Base-by-base conservation (phyloP, 805 yeast species). In the Debaryomyces prosopidis region DNA sequence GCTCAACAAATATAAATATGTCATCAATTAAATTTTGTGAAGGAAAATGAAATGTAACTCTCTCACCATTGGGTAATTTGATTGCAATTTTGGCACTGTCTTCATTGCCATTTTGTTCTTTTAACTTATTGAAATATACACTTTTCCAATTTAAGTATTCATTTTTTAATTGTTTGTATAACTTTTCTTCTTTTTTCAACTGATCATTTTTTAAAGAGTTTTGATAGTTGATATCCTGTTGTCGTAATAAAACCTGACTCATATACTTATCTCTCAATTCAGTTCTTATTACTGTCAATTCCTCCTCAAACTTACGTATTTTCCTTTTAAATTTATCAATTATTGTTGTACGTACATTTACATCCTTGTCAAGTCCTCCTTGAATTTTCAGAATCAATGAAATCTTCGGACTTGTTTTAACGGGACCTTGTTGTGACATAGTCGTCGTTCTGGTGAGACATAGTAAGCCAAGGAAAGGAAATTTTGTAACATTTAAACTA, bases 401-500 rank as follows among this genome's bases (percentile, higher is more conserved):
- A 59, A 87, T 70, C 10, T 80, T 76, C 1, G 89, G 82, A 1
- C 76, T 50, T 0, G 82, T 68, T 20, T 75, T 73, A 11, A 71
- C 69, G 0, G 81, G 75, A 0, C 87, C 87, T 16, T 75, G 73
- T 0, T 83, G 80, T 0, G 87, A 76, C 68, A 83, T 57, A 46
- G 71, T 52, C 59, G 72, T 75, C 12, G 73, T 70, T 40, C 82
- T 77, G 14, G 89, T 86, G 44, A 89, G 71, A 39, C 89, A 84
- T 9, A 94, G 62, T 10, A 91, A 67, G 0, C 92, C 96, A 28
- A 88, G 62, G 58, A 87, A 86, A n/a, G 99, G 99, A 57, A 84
- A 83, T 51, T 80, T 77, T 16, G 89, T 77, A 34, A 85, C 84
- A 46, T 80, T 78, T 48, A 91, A 76, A 32, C 85, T 81, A 57